Evolutionary conservation across 345 rosid species (phyloP).

Genomic region (Toxicodendron radicans): DNA sequence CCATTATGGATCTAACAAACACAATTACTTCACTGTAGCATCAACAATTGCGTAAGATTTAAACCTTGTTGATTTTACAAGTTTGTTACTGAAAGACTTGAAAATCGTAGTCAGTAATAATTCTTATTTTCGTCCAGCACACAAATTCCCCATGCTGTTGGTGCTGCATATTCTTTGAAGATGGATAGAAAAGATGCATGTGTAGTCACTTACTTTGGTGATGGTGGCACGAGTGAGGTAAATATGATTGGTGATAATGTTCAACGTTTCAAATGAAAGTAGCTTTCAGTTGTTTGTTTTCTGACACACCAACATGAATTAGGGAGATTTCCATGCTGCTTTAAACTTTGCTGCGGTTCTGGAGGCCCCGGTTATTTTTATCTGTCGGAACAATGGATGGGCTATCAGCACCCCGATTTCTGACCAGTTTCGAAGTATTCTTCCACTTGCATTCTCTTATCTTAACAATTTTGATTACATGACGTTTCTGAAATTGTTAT

Average conservation of each 20-base stretch:
- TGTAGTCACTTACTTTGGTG: conserved; percentile 71
- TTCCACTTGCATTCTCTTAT: conserved; percentile 13
- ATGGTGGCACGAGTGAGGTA: conserved; percentile 88
- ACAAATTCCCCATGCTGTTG: conserved; percentile 85
- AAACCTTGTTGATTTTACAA: neutral
- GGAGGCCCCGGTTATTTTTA: conserved; percentile 80
- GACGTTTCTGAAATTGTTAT: neutral
- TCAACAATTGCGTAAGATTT: conserved; percentile 58
- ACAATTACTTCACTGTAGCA: conserved; percentile 53
- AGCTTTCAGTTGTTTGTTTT: conserved; percentile 2
- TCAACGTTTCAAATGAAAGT: neutral
- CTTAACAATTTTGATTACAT: neutral
- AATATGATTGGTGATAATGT: neutral
- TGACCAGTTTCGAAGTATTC: conserved; percentile 83
- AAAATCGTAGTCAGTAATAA: neutral
- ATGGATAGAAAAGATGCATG: conserved; percentile 79
- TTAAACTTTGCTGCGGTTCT: conserved; percentile 69
- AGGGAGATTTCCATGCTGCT: conserved; percentile 93
- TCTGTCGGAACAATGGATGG: conserved; percentile 93
- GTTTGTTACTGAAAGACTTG: neutral
- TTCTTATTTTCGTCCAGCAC: conserved; percentile 40
- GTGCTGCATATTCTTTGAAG: conserved; percentile 87
- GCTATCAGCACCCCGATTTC: conserved; percentile 81
- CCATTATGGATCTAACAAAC: conserved; percentile 58
- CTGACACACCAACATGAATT: conserved; percentile 22